Conservation (phyloP, 2,329 filamentous ascomycete genomes). For the Aureobasidium sp. region DNA sequence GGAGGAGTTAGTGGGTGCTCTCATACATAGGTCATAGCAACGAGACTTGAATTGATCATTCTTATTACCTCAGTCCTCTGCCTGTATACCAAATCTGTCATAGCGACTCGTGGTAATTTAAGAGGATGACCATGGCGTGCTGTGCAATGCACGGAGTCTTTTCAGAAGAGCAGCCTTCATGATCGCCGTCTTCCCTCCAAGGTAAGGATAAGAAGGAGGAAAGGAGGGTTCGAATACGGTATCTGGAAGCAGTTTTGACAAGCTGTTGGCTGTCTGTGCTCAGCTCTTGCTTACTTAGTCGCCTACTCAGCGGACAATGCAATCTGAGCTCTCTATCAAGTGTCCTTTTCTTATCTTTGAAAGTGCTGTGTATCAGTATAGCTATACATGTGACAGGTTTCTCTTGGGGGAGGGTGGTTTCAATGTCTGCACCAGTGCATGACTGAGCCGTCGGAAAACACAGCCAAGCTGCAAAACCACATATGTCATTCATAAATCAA, state of each 20-base stretch:
- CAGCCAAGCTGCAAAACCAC: neutral
- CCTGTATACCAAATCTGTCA: too few relatives aligned
- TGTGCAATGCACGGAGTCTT: slow-evolving; percentile 15
- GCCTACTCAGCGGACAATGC: neutral
- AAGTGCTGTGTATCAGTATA: too few relatives aligned
- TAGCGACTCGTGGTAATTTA: too few relatives aligned
- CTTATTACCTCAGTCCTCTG: neutral
- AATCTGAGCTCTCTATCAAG: too few relatives aligned
- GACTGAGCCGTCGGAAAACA: neutral
- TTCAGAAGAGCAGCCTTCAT: neutral
- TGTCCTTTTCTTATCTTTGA: too few relatives aligned
- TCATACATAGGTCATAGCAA: neutral
- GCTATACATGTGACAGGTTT: too few relatives aligned
- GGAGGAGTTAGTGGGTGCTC: neutral
- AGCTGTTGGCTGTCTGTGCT: too few relatives aligned
- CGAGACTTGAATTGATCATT: neutral
- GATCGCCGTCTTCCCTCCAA: slow-evolving; percentile 1
- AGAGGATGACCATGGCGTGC: neutral
- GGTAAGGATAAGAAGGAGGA: slow-evolving; percentile 1
- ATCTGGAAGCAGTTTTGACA: neutral
- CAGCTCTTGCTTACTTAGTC: neutral
- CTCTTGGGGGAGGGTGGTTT: neutral
- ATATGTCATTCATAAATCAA: neutral
- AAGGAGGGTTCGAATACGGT: neutral
- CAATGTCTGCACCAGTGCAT: neutral